Evolutionary conservation across 2,329 filamentous ascomycete species (phyloP).

Genomic region (Monilinia fructicola): DNA sequence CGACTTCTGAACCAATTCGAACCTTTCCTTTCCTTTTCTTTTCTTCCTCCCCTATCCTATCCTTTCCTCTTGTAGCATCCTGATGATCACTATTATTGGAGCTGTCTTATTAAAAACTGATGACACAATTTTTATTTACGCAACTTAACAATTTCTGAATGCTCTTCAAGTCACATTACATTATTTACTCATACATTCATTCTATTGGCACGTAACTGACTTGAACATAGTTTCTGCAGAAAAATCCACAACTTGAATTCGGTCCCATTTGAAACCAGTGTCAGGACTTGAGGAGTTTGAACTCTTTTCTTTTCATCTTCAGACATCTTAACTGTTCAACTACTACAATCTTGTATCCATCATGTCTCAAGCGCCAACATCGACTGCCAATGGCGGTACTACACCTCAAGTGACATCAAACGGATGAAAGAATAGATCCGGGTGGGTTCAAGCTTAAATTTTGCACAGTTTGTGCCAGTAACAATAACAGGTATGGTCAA

Average conservation of each 20-base stretch:
- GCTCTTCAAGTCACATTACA: constrained; percentile 7
- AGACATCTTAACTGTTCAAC: background rate
- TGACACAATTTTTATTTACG: constrained; percentile 31
- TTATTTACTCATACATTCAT: background rate
- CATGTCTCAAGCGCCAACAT: constrained; percentile 26
- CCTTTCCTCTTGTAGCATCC: constrained; percentile 17
- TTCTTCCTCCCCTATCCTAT: too few relatives aligned
- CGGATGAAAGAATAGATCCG: constrained; percentile 33
- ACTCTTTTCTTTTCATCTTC: background rate
- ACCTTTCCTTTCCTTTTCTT: background rate
- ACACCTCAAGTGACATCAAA: constrained; percentile 26
- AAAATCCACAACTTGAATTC: constrained; percentile 10
- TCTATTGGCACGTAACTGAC: constrained; percentile 19
- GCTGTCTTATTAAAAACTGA: constrained; percentile 33
- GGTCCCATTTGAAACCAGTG: constrained; percentile 7
- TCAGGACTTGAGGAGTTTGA: constrained; percentile 5
- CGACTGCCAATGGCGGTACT: constrained; percentile 28
- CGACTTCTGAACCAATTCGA: background rate
- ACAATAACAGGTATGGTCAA: constrained; percentile 79
- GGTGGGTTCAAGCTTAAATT: constrained; percentile 85
- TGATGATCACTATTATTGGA: constrained; percentile 35
- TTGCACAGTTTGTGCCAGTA: constrained; percentile 98
- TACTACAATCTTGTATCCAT: background rate
- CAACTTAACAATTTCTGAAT: constrained; percentile 33
- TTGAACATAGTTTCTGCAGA: constrained; percentile 13